Percentiles rank a stretch among this genome's conserved stretches.
Evolutionary conservation across 108 stramenopile genomes (phyloP).

Genomic region (Seminavis robusta): DNA sequence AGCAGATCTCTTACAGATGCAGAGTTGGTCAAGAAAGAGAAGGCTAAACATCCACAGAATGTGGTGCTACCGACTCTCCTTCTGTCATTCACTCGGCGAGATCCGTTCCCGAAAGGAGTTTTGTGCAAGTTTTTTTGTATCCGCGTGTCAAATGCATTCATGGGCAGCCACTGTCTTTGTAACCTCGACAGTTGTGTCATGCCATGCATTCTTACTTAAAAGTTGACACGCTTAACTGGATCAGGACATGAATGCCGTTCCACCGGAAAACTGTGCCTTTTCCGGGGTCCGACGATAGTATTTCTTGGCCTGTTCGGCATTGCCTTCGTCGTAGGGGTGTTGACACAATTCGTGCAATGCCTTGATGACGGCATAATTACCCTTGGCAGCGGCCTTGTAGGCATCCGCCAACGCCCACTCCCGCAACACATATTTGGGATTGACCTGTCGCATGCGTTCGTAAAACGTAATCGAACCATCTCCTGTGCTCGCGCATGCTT

Average conservation of each 20-base stretch:
- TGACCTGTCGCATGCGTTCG: slow-evolving; percentile 45
- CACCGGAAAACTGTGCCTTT: slow-evolving; percentile 42
- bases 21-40: too few relatives aligned
- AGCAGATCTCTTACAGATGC: too few relatives aligned
- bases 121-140: too few relatives aligned
- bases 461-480: neutral
- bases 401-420: slow-evolving; percentile 77
- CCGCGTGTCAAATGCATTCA: too few relatives aligned
- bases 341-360: slow-evolving; percentile 44
- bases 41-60: too few relatives aligned
- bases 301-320: slow-evolving; percentile 30
- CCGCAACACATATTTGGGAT: slow-evolving; percentile 63
- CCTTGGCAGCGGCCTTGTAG: slow-evolving; percentile 46
- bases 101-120: too few relatives aligned
- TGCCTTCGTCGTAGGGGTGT: slow-evolving; percentile 57
- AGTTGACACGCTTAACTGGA: too few relatives aligned
- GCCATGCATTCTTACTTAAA: too few relatives aligned
- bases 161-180: too few relatives aligned
- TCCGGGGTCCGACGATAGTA: slow-evolving; percentile 59
- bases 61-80: too few relatives aligned
- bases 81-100: too few relatives aligned
- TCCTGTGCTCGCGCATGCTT: neutral
- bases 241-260: slow-evolving; percentile 74
- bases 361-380: slow-evolving; percentile 28
- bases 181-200: too few relatives aligned